A percentile compares a stretch with the other conserved stretches of the same genome.
Evolutionary conservation across 2,329 filamentous ascomycete genomes (phyloP).

Genomic region (Diaporthe ilicicola): DNA sequence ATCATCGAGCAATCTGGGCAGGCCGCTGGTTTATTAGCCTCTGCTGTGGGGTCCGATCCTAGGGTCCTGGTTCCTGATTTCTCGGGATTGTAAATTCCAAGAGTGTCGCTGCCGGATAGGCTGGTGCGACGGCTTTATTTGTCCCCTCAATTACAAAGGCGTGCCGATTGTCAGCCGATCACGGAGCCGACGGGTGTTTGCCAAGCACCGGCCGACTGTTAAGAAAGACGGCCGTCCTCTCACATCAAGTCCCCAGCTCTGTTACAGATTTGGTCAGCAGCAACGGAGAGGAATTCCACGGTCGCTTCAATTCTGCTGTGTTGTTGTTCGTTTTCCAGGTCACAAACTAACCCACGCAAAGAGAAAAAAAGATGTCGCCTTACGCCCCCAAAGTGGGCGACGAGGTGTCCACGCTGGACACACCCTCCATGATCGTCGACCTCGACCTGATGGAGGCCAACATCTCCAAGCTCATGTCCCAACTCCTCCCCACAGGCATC

Average conservation of each 20-base stretch:
- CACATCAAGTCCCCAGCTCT: background rate
- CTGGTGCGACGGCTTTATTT: background rate
- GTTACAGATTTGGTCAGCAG: background rate
- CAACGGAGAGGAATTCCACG: background rate
- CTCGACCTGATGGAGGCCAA: slow-evolving; percentile 61
- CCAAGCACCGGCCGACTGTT: slow-evolving; percentile 13
- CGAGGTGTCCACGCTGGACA: slow-evolving; percentile 55
- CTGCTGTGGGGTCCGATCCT: background rate
- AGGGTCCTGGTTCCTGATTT: background rate
- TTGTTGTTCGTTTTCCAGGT: background rate
- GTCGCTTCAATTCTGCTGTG: too few relatives aligned
- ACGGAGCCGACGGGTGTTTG: background rate
- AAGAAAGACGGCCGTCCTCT: background rate
- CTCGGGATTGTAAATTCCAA: background rate
- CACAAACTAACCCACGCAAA: background rate
- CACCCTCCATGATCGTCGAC: slow-evolving; percentile 64
- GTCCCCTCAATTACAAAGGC: background rate
- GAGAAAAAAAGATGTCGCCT: slow-evolving; percentile 23
- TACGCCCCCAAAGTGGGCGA: slow-evolving; percentile 54
- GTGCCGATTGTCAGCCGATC: slow-evolving; percentile 2
- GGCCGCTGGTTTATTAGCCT: background rate
- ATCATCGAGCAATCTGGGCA: too few relatives aligned
- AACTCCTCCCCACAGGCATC: slow-evolving; percentile 54
- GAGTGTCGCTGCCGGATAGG: slow-evolving; percentile 18
- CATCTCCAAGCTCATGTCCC: slow-evolving; percentile 54